phyloP scores from a whole-genome alignment of 2,329 filamentous ascomycete genomes.

The Pseudogymnoascus sp. region DNA sequence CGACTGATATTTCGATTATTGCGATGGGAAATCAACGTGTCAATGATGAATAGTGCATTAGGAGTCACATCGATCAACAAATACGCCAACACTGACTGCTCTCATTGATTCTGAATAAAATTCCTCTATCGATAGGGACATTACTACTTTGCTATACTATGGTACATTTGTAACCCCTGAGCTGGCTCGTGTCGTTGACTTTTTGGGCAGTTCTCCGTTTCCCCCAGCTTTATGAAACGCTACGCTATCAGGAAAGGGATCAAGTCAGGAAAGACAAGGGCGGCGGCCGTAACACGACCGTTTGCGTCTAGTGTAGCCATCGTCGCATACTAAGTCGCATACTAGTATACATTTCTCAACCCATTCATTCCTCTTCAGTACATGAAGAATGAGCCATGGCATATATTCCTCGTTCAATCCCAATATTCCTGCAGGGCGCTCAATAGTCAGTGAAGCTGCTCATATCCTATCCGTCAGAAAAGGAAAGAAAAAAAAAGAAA shows the following conservation, averaged over 20 bases:
- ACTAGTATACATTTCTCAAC: background rate
- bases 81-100: background rate
- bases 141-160: too few species aligned
- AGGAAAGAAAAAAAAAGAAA: too few species aligned
- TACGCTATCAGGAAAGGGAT: background rate
- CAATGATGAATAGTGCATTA: background rate
- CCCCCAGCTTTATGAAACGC: conserved; percentile 6
- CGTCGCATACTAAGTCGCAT: background rate
- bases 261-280: background rate
- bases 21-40: background rate
- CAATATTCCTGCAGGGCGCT: background rate
- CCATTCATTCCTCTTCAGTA: background rate
- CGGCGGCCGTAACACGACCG: conserved; percentile 1
- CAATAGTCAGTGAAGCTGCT: background rate
- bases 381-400: too few species aligned
- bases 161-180: conserved; percentile 1
- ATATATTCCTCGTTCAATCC: background rate
- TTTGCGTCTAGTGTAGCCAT: conserved; percentile 7
- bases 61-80: background rate
- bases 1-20: background rate
- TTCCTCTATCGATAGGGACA: background rate
- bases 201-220: background rate
- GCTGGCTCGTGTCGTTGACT: background rate
- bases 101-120: background rate
- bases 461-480: background rate